Conservation (phyloP, 176 grass and related monocot genomes). For the Thalia dealbata region DNA sequence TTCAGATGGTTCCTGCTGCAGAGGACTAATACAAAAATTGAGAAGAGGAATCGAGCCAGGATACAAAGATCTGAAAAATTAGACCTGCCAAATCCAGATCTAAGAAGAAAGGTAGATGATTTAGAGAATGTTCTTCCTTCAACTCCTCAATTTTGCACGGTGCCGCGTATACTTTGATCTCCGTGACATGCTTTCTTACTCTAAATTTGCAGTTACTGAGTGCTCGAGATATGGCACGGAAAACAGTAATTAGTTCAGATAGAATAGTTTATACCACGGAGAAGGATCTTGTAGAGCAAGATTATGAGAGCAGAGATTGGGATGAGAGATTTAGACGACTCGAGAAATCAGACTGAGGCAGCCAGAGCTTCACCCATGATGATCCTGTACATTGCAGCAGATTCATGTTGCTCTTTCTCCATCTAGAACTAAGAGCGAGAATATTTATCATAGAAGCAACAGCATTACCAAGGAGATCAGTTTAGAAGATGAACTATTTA, state of each 20-base stretch:
- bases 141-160: neutral
- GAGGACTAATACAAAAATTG: slow-evolving; percentile 59
- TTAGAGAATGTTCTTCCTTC: slow-evolving; percentile 1
- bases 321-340: slow-evolving; percentile 60
- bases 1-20: slow-evolving; percentile 72
- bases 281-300: slow-evolving; percentile 74
- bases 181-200: neutral
- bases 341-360: slow-evolving; percentile 41
- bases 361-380: neutral
- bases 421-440: neutral
- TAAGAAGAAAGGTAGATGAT: slow-evolving; percentile 68
- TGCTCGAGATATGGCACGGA: slow-evolving; percentile 76
- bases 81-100: slow-evolving; percentile 43
- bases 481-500: neutral
- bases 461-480: neutral
- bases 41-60: slow-evolving; percentile 71
- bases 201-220: slow-evolving; percentile 52
- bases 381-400: neutral
- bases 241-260: slow-evolving; percentile 59
- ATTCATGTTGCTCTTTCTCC: neutral
- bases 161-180: neutral
- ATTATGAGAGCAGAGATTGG: slow-evolving; percentile 88
- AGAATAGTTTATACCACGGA: slow-evolving; percentile 73
- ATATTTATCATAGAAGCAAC: neutral
- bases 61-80: slow-evolving; percentile 53